A percentile compares a stretch with the other conserved stretches of the same genome.
These are phyloP conservation scores for Diaporthe nobilis DNA, from an alignment of 2,329 filamentous ascomycete genomes.

Conservation along the genomic window DNA sequence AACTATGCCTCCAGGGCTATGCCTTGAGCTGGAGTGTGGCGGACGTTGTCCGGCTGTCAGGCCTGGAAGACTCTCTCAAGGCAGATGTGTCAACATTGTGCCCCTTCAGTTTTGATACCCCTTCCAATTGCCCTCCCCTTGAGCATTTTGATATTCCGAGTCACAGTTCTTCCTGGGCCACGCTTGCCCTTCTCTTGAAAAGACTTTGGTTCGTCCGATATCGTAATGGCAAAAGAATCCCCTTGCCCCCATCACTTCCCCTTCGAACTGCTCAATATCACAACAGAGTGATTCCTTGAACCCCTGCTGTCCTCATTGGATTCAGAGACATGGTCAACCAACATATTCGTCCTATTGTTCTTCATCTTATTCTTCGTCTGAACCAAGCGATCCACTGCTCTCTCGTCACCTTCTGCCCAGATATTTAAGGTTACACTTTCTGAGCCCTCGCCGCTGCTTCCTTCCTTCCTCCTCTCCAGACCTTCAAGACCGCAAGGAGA, in stretches of 20 bases:
- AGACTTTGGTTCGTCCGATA: not conserved
- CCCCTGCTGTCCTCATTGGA: not conserved
- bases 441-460: constrained; percentile 27
- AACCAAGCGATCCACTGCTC: constrained; percentile 3
- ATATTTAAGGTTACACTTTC: not conserved
- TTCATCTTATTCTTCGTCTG: constrained; percentile 25
- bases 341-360: constrained; percentile 11
- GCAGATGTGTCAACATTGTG: not conserved
- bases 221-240: not conserved
- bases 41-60: not conserved
- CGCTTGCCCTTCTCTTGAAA: not conserved
- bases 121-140: not conserved
- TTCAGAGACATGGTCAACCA: not conserved
- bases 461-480: constrained; percentile 27
- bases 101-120: not conserved
- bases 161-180: not conserved
- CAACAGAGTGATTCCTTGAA: not conserved
- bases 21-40: not conserved
- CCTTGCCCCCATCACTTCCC: not conserved
- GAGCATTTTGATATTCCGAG: not conserved
- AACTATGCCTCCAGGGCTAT: not conserved
- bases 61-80: not conserved
- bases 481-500: not conserved
- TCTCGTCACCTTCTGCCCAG: not conserved
- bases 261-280: constrained; percentile 16